phyloP scores from a whole-genome alignment of 768 basidiomycete species.

The Cystofilobasidium ferigula region DNA sequence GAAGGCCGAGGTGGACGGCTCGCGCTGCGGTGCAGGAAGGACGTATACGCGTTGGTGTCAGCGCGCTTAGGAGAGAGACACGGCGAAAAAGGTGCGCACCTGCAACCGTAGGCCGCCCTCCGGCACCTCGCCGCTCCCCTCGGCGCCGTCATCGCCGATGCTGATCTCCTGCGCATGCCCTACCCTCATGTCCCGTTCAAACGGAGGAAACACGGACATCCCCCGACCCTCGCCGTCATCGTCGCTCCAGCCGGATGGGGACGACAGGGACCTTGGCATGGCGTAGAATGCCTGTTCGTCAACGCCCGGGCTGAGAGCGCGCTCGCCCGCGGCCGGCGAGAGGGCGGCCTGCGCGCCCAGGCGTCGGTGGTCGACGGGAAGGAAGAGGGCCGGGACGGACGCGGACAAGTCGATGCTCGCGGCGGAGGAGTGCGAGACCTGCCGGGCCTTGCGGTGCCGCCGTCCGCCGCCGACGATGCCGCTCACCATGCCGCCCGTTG shows the following conservation, averaged over 20 bases:
- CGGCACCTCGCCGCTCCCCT: constrained; percentile 4
- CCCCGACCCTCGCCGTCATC: background rate
- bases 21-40: background rate
- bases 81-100: background rate
- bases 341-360: too few relatives aligned
- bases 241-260: background rate
- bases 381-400: background rate
- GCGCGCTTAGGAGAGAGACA: background rate
- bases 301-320: constrained; percentile 4
- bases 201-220: background rate
- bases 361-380: background rate
- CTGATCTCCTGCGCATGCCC: background rate
- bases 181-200: background rate
- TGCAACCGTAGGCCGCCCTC: background rate
- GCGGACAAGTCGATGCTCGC: background rate
- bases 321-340: too few relatives aligned
- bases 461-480: background rate
- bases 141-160: constrained; percentile 8
- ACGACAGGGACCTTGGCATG: background rate
- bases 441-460: background rate
- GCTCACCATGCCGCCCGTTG: background rate
- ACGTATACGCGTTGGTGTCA: too few relatives aligned
- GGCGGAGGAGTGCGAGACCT: background rate
- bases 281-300: constrained; percentile 13
- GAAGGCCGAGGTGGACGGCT: constrained; percentile 2